Evolutionary conservation across 768 basidiomycete species (phyloP).

Genomic region (Pleurotus tuber-regium): DNA sequence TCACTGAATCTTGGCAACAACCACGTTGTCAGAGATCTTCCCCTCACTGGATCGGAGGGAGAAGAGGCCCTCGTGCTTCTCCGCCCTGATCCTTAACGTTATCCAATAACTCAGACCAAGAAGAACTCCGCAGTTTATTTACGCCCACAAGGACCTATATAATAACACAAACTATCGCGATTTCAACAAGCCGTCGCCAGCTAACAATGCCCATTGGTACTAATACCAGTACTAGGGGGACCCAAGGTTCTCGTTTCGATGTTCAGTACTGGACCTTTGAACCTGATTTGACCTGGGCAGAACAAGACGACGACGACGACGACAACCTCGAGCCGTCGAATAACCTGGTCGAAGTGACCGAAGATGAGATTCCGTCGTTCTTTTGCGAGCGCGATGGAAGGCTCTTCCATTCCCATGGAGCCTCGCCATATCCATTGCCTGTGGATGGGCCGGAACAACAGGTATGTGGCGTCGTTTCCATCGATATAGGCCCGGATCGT

Average conservation of each 20-base stretch:
- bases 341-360: constrained; percentile 39
- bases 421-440: constrained; percentile 68
- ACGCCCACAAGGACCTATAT: constrained; percentile 9
- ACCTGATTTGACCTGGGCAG: constrained; percentile 6
- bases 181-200: background rate
- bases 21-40: constrained; percentile 6
- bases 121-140: constrained; percentile 7
- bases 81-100: constrained; percentile 1
- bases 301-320: constrained; percentile 14
- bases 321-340: constrained; percentile 15
- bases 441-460: constrained; percentile 68
- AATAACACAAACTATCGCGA: constrained; percentile 7
- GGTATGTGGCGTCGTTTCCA: constrained; percentile 35
- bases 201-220: background rate
- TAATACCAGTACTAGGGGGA: constrained; percentile 3
- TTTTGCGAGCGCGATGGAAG: constrained; percentile 58
- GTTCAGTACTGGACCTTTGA: constrained; percentile 5
- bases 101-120: background rate
- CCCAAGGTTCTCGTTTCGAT: constrained; percentile 9
- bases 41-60: background rate
- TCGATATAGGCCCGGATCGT: background rate
- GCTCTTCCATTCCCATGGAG: constrained; percentile 66
- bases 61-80: constrained; percentile 2
- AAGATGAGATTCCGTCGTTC: constrained; percentile 56
- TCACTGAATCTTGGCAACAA: background rate